Conservation (phyloP, 371 early-diverging fungal genomes). For the Mucor racemosus region DNA sequence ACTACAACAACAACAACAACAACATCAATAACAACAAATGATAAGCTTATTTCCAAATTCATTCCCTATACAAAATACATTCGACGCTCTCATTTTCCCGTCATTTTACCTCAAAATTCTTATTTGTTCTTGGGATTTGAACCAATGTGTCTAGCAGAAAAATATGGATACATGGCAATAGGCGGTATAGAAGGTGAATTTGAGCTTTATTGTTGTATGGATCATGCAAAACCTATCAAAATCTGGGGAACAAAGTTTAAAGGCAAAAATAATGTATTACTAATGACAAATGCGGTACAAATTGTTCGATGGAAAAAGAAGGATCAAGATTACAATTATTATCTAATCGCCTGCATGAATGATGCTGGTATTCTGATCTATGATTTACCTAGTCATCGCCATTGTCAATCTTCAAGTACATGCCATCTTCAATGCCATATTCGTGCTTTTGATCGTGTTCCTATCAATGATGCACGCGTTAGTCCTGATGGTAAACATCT, state of each 20-base stretch:
- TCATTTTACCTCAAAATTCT: conserved; percentile 32
- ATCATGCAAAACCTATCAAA: conserved; percentile 35
- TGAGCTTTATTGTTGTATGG: conserved; percentile 57
- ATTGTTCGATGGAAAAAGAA: conserved; percentile 56
- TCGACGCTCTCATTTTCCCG: conserved; percentile 39
- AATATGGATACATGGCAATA: conserved; percentile 62
- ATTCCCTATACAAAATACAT: conserved; percentile 54
- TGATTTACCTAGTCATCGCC: conserved; percentile 42
- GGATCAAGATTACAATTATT: conserved; percentile 18
- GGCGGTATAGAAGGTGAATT: conserved; percentile 56
- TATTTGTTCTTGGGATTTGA: conserved; percentile 42
- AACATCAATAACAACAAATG: neutral
- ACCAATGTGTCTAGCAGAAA: conserved; percentile 55
- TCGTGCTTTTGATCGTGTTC: conserved; percentile 47
- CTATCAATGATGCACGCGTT: conserved; percentile 62
- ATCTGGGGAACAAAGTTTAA: conserved; percentile 48
- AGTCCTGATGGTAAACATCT: conserved; percentile 56
- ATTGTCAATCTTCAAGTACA: conserved; percentile 23
- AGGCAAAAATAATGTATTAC: conserved; percentile 41
- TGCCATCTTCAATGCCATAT: conserved; percentile 38
- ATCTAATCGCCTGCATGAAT: conserved; percentile 51
- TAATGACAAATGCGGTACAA: conserved; percentile 61
- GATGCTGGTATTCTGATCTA: conserved; percentile 55
- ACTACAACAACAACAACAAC: no score
- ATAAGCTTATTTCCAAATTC: conserved; percentile 28